Conservation (phyloP, 2,329 filamentous ascomycete species). For the Pseudopyrenochaeta lycopersici region DNA sequence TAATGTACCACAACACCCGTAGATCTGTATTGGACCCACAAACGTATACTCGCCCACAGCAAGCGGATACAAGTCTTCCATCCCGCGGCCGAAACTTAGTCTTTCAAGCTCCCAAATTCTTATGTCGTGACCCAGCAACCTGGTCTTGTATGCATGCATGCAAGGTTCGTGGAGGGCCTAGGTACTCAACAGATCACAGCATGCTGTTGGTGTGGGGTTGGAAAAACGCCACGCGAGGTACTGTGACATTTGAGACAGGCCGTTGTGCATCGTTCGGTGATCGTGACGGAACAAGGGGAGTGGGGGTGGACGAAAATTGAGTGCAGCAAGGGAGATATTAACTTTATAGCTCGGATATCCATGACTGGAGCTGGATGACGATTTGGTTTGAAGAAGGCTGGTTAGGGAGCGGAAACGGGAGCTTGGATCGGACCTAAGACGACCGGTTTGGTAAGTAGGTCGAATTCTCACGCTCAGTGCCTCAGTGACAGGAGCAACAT, state of each 20-base stretch:
- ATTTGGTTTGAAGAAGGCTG: too few species aligned
- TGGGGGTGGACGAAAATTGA: neutral
- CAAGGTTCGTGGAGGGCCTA: neutral
- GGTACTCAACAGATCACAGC: slow-evolving; percentile 13
- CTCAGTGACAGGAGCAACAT: too few species aligned
- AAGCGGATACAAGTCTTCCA: slow-evolving; percentile 1
- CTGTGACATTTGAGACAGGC: slow-evolving; percentile 5
- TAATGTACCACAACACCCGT: slow-evolving; percentile 10
- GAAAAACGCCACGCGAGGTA: slow-evolving; percentile 9
- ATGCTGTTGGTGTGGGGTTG: neutral
- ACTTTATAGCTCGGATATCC: too few species aligned
- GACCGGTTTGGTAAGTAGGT: too few species aligned
- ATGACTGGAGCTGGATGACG: too few species aligned
- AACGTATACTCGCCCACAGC: neutral
- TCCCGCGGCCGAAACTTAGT: neutral
- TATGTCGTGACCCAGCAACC: slow-evolving; percentile 5
- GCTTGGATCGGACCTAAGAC: too few species aligned
- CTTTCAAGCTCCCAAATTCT: neutral
- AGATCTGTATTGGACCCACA: slow-evolving; percentile 16
- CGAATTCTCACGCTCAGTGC: too few species aligned
- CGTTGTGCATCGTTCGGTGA: neutral
- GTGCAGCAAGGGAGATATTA: neutral
- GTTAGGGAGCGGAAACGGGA: too few species aligned
- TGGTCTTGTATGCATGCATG: neutral
- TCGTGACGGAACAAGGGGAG: neutral